Percentiles rank a stretch among this genome's conserved stretches.
Evolutionary conservation across 768 basidiomycete species (phyloP).

Genomic region (Phylloporus scabripes): DNA sequence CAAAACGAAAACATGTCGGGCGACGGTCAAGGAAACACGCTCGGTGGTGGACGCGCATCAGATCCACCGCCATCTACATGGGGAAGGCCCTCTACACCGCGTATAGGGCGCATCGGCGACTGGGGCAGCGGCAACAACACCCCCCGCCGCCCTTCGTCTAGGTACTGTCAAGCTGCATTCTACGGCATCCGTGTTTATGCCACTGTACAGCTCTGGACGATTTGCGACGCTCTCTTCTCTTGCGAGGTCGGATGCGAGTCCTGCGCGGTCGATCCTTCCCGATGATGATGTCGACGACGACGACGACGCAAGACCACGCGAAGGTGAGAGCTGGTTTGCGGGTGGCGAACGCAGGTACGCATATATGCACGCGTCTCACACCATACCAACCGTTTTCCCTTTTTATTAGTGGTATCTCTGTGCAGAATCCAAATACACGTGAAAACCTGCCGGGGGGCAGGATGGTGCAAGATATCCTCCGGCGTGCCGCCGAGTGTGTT

Average conservation of each 20-base stretch:
- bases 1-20: slow-evolving; percentile 33
- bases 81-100: slow-evolving; percentile 36
- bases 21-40: slow-evolving; percentile 39
- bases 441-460: slow-evolving; percentile 46
- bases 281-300: slow-evolving; percentile 37
- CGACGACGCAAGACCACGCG: slow-evolving; percentile 40
- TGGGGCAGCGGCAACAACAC: slow-evolving; percentile 30
- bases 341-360: slow-evolving; percentile 89
- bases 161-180: slow-evolving; percentile 7
- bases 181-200: neutral
- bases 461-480: slow-evolving; percentile 66
- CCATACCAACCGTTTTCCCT: neutral
- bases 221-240: slow-evolving; percentile 37
- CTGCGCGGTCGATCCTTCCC: slow-evolving; percentile 16
- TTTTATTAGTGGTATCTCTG: slow-evolving; percentile 67
- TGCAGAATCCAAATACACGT: slow-evolving; percentile 72
- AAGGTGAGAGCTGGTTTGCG: slow-evolving; percentile 74
- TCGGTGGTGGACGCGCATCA: slow-evolving; percentile 39
- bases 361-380: neutral
- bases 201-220: slow-evolving; percentile 20
- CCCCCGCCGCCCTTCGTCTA: slow-evolving; percentile 18
- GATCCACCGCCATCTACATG: slow-evolving; percentile 48
- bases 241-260: slow-evolving; percentile 5
- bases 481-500: slow-evolving; percentile 74
- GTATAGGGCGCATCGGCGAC: slow-evolving; percentile 51